These are phyloP conservation scores for Colletotrichum sp. DNA, from an alignment of 2,329 filamentous ascomycete genomes.

Conservation along the genomic window DNA sequence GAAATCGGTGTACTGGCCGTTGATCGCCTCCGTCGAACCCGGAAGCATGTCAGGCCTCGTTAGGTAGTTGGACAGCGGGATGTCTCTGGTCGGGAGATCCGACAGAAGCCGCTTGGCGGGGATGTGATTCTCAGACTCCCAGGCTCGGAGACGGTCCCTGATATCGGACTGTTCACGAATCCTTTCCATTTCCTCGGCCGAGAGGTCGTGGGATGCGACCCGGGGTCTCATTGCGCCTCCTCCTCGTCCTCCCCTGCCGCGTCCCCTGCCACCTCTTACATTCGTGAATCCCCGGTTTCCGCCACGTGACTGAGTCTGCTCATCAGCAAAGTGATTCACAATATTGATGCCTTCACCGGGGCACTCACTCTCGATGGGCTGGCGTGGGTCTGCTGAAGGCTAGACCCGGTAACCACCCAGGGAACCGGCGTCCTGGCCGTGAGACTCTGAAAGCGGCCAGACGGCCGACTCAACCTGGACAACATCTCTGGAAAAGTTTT, in stretches of 20 bases:
- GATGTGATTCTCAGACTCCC: conserved; percentile 41
- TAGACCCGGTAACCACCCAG: neutral
- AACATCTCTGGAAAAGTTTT: conserved; percentile 29
- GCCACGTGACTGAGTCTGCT: neutral
- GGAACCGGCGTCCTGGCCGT: neutral
- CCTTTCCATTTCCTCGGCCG: neutral
- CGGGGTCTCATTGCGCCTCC: neutral
- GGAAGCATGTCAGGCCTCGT: conserved; percentile 37
- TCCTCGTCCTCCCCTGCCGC: neutral
- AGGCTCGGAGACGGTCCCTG: conserved; percentile 45
- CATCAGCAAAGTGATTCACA: neutral
- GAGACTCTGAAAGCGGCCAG: conserved; percentile 38
- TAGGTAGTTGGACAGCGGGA: conserved; percentile 34
- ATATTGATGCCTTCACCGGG: neutral
- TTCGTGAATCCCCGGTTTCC: neutral
- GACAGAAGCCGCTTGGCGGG: conserved; percentile 24
- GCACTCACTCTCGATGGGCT: neutral
- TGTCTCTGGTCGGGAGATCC: conserved; percentile 32
- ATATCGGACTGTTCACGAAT: conserved; percentile 30
- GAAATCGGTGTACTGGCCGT: conserved; percentile 2
- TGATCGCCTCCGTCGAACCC: conserved; percentile 27
- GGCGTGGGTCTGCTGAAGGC: neutral
- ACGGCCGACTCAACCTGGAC: conserved; percentile 30
- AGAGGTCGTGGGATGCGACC: neutral
- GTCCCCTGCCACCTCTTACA: neutral